A percentile compares a stretch with the other conserved stretches of the same genome.
Conservation (phyloP, 2,329 filamentous ascomycete genomes). For the Penicillium sp. region DNA sequence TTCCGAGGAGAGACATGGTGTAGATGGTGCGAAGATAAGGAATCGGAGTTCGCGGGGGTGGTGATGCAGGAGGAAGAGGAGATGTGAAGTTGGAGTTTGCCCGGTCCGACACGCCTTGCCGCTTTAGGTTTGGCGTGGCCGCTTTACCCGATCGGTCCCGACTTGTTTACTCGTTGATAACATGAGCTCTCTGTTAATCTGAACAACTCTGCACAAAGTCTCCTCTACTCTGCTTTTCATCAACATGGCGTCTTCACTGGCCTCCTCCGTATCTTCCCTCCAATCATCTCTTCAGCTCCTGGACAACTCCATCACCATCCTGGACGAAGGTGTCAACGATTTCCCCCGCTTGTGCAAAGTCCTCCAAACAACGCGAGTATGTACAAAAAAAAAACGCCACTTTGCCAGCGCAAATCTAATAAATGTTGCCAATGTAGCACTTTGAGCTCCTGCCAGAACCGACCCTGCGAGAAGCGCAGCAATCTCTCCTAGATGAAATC, state of each 20-base stretch:
- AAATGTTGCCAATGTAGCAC: constrained; percentile 57
- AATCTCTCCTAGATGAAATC: constrained; percentile 82
- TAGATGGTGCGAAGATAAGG: constrained; percentile 33
- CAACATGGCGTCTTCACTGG: constrained; percentile 50
- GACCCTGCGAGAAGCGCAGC: constrained; percentile 77
- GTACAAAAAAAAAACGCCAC: constrained; percentile 14
- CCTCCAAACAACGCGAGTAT: constrained; percentile 62
- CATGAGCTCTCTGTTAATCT: background rate
- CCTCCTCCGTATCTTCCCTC: constrained; percentile 61
- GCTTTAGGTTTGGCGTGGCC: constrained; percentile 30
- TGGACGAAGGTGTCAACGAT: constrained; percentile 63
- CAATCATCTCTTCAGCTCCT: constrained; percentile 62
- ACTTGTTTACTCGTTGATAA: constrained; percentile 24
- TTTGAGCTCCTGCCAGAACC: constrained; percentile 90
- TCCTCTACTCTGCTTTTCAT: background rate
- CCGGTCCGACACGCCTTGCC: constrained; percentile 30
- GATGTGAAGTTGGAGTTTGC: constrained; percentile 41
- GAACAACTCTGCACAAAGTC: background rate
- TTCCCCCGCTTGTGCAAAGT: constrained; percentile 64
- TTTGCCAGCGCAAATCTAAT: background rate
- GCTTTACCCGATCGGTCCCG: constrained; percentile 32
- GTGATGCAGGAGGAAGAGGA: constrained; percentile 34
- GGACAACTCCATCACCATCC: constrained; percentile 62
- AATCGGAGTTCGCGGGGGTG: constrained; percentile 27
- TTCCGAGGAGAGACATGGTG: constrained; percentile 77